Evolutionary conservation across 140 eudicot species (phyloP).

Genomic region (Cichorium intybus): DNA sequence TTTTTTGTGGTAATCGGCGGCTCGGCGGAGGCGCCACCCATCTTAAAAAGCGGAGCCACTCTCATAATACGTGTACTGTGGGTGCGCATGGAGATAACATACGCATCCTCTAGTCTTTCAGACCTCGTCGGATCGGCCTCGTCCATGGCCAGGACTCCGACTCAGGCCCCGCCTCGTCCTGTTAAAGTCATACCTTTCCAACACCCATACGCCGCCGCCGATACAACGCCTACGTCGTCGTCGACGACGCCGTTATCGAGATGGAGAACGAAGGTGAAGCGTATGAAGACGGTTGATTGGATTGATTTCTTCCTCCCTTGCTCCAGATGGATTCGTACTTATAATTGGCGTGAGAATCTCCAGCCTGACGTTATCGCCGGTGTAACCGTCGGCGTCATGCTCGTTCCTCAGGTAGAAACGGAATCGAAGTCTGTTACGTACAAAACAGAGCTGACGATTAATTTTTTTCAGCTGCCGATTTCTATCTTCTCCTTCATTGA

Average conservation of each 20-base stretch:
- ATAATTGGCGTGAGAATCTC: slow-evolving; percentile 59
- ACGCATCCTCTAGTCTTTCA: slow-evolving; percentile 73
- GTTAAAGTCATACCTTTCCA: slow-evolving; percentile 71
- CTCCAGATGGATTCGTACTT: slow-evolving; percentile 81
- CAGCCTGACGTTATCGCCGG: slow-evolving; percentile 94
- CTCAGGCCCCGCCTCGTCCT: slow-evolving; percentile 39
- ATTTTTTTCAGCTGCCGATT: background rate
- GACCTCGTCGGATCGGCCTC: slow-evolving; percentile 29
- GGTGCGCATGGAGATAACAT: slow-evolving; percentile 58
- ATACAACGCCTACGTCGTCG: slow-evolving; percentile 34
- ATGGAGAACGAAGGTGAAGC: slow-evolving; percentile 61
- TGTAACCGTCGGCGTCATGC: slow-evolving; percentile 90
- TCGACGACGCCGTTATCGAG: slow-evolving; percentile 28
- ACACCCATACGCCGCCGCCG: slow-evolving; percentile 48
- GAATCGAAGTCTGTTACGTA: background rate
- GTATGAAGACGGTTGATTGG: slow-evolving; percentile 71
- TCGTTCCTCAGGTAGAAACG: slow-evolving; percentile 82
- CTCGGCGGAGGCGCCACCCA: background rate
- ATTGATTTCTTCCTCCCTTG: slow-evolving; percentile 66
- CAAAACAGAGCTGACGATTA: background rate
- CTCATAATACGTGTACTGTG: slow-evolving; percentile 16
- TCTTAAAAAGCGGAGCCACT: slow-evolving; percentile 5
- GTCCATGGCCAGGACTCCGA: slow-evolving; percentile 19
- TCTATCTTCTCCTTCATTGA: background rate
- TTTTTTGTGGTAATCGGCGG: slow-evolving; percentile 2